These are phyloP conservation scores for Paramecium primaurelia DNA, from an alignment of 73 alveolate species.

Conservation along the genomic window DNA sequence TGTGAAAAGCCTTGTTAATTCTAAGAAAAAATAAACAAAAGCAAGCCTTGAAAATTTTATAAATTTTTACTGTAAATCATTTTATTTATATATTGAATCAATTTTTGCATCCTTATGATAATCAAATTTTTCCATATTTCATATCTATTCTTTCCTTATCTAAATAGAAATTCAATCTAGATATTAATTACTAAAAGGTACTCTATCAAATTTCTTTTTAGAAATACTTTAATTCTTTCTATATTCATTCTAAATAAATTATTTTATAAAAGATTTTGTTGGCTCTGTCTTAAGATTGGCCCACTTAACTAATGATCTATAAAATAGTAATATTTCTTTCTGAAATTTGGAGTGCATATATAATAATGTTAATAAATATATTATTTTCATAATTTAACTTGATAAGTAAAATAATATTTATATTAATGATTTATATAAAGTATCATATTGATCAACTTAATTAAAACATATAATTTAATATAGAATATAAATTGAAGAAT, in stretches of 20 bases:
- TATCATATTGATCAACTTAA: background rate
- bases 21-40: background rate
- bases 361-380: background rate
- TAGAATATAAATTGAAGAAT: background rate
- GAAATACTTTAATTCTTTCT: background rate
- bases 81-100: background rate
- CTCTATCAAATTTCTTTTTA: background rate
- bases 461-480: background rate
- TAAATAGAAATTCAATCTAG: background rate
- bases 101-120: background rate
- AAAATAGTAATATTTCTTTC: background rate
- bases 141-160: background rate
- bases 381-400: background rate
- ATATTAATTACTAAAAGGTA: background rate
- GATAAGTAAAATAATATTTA: background rate
- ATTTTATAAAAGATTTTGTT: background rate
- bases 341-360: background rate
- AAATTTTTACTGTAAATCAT: background rate
- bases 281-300: background rate
- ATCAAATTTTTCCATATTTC: background rate
- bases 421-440: background rate
- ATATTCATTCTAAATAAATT: background rate
- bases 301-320: background rate
- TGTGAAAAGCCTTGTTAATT: conserved; percentile 13
- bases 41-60: background rate